Evolutionary conservation across 306 rosid species (phyloP).

Genomic region (Potentilla sterilis): DNA sequence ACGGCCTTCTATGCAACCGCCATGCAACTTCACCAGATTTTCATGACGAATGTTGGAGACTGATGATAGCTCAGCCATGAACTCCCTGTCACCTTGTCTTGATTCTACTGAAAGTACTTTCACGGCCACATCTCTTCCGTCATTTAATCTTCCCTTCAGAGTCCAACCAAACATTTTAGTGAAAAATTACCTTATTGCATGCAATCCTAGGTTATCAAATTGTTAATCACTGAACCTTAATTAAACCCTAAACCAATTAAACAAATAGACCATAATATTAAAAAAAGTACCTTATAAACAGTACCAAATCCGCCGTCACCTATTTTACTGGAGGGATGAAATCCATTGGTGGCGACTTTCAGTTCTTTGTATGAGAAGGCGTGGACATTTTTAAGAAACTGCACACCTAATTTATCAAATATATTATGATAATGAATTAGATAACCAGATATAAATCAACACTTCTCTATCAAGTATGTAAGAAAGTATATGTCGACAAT

Average conservation of each 20-base stretch:
- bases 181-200: neutral
- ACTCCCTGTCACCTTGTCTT: conserved; percentile 35
- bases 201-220: neutral
- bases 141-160: conserved; percentile 27
- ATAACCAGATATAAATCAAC: neutral
- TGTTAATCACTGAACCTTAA: neutral
- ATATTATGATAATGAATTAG: neutral
- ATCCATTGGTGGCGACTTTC: conserved; percentile 34
- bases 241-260: neutral
- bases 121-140: conserved; percentile 28
- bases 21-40: conserved; percentile 27
- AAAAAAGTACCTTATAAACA: conserved; percentile 29
- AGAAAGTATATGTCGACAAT: neutral
- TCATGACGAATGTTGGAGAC: conserved; percentile 26
- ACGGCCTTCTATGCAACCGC: conserved; percentile 30
- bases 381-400: conserved; percentile 20
- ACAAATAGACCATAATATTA: neutral
- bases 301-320: conserved; percentile 39
- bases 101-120: conserved; percentile 33
- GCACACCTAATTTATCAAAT: conserved; percentile 4
- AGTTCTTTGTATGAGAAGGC: conserved; percentile 27
- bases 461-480: neutral
- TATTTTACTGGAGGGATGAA: conserved; percentile 29
- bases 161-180: neutral
- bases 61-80: conserved; percentile 37